Evolutionary conservation across 2,329 filamentous ascomycete species (phyloP), one percentile per base, ranked within the genome.

Genomic region (Arthrobotrys sphaeroides): DNA sequence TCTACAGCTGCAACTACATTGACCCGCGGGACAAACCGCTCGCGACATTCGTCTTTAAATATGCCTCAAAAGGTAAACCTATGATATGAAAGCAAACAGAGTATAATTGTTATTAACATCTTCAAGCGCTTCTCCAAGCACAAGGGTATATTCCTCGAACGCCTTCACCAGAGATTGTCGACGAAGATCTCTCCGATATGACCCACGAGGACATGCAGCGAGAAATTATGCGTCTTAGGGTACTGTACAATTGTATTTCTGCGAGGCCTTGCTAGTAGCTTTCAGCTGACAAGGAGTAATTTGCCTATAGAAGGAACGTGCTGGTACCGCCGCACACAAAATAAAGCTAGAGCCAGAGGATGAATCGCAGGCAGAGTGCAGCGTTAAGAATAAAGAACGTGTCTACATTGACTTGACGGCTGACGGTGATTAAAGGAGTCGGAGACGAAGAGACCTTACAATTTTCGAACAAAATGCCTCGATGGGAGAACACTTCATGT

Each of bases 201-300:
- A 57, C 65, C 7, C 7, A 22, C 1, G 20, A 40, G 7, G 40
- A 47, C 3, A 22, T 68, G 18, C 22, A 31, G 28, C 38, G 26
- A 5, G 65, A 68, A 16, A 38, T 68, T 16, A 68, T 68, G 53
- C 51, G 51, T 16, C 16, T 68, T 7, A 49, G 65, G 28, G 65
- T 68, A 57, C 36, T 31, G 9, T 28, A 1, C 20, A n/a, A 3
- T 31, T 5, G 2, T 7, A n/a, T 3, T 47, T 5, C 16, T n/a
- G n/a, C n/a, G n/a, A n/a, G n/a, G n/a, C n/a, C n/a, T n/a, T n/a
- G n/a, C n/a, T n/a, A n/a, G n/a, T n/a, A n/a, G n/a, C n/a, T n/a
- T n/a, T n/a, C n/a, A n/a, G n/a, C n/a, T n/a, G n/a, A n/a, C n/a
- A n/a, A n/a, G n/a, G n/a, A n/a, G n/a, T n/a, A n/a, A n/a, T n/a